phyloP scores from a whole-genome alignment of 2,329 filamentous ascomycete genomes.

The Botrytis cinerea region DNA sequence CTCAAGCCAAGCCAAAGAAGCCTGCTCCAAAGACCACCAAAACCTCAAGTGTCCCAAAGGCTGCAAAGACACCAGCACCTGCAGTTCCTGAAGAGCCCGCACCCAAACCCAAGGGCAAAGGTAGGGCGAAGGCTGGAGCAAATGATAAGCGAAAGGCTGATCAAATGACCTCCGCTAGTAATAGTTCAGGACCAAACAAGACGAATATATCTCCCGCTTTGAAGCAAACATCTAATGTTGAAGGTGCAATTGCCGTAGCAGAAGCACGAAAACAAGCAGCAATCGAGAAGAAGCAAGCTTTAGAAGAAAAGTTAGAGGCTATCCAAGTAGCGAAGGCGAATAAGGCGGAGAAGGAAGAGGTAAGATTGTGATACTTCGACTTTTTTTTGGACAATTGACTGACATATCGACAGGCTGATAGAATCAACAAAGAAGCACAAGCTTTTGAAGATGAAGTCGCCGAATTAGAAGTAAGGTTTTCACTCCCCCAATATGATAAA shows the following conservation, averaged over 20 bases:
- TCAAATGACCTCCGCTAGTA: slow-evolving; percentile 6
- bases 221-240: slow-evolving; percentile 8
- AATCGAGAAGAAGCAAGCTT: slow-evolving; percentile 18
- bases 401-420: slow-evolving; percentile 14
- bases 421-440: slow-evolving; percentile 18
- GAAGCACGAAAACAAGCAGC: slow-evolving; percentile 22
- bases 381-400: neutral
- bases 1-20: slow-evolving; percentile 10
- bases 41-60: neutral
- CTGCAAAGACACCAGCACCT: neutral
- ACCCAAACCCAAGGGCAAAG: neutral
- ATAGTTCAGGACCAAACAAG: slow-evolving; percentile 12
- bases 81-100: neutral
- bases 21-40: slow-evolving; percentile 7
- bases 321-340: neutral
- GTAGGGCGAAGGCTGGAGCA: slow-evolving; percentile 10
- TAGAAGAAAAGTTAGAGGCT: slow-evolving; percentile 20
- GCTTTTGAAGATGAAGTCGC: slow-evolving; percentile 25
- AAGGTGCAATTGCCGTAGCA: slow-evolving; percentile 15
- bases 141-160: slow-evolving; percentile 19
- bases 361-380: neutral
- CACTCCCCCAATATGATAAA: neutral
- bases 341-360: slow-evolving; percentile 5
- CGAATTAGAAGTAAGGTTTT: slow-evolving; percentile 25
- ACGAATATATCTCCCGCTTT: slow-evolving; percentile 21